phyloP scores from a whole-genome alignment of 176 grass and related monocot species.

The Carex parvula region DNA sequence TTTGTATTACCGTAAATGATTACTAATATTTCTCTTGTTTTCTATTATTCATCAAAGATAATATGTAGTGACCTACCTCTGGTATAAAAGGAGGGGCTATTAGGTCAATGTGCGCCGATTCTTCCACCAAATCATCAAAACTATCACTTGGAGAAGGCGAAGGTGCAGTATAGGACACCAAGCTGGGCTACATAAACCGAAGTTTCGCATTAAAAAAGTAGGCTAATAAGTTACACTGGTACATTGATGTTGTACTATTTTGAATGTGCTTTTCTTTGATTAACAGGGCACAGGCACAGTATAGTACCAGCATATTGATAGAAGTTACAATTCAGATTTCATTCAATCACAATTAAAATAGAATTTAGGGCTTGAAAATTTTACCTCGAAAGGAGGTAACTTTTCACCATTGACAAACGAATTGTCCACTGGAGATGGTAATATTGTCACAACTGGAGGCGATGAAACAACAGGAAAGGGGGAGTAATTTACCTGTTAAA shows the following conservation, averaged over 20 bases:
- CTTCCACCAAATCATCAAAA: slow-evolving; percentile 50
- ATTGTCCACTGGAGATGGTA: not conserved
- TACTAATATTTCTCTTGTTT: not conserved
- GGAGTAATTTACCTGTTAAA: not conserved
- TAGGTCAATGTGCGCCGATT: slow-evolving; percentile 19
- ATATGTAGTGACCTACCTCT: slow-evolving; percentile 29
- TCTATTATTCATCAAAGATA: not conserved
- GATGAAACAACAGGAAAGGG: no score
- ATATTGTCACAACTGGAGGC: not conserved
- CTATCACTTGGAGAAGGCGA: slow-evolving; percentile 36
- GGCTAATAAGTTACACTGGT: slow-evolving; percentile 12
- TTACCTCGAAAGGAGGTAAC: not conserved
- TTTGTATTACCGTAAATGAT: not conserved
- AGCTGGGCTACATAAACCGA: slow-evolving; percentile 38
- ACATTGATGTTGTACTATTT: not conserved
- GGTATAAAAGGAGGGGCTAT: slow-evolving; percentile 31
- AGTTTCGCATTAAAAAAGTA: not conserved
- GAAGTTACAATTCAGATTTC: not conserved
- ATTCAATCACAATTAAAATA: not conserved
- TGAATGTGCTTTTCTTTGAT: not conserved
- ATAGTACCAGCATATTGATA: not conserved
- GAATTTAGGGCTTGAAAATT: not conserved
- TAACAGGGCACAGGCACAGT: not conserved
- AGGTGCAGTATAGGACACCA: not conserved
- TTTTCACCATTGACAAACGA: not conserved